Conservation (phyloP, 805 yeast genomes). For the Pichia californica region DNA sequence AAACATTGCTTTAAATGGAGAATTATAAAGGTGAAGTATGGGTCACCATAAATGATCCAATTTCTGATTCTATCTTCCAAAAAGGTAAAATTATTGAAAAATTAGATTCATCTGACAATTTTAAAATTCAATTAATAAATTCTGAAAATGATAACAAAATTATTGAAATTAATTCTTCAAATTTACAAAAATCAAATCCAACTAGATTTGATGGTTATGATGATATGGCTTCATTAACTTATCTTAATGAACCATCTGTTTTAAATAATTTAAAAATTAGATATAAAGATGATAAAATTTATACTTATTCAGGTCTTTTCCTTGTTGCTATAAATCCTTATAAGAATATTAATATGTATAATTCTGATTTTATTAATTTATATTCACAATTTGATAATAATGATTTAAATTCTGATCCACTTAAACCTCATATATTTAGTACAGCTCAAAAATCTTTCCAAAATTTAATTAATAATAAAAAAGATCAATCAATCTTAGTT, state of each 20-base stretch:
- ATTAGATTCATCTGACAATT: constrained; percentile 29
- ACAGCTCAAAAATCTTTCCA: constrained; percentile 82
- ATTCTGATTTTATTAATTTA: constrained; percentile 44
- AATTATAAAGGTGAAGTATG: constrained; percentile 58
- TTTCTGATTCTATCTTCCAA: constrained; percentile 46
- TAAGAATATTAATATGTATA: constrained; percentile 65
- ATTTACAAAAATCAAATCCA: constrained; percentile 73
- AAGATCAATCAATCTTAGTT: constrained; percentile 87
- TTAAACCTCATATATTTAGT: constrained; percentile 83
- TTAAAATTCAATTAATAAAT: constrained; percentile 29
- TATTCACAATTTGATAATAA: constrained; percentile 29
- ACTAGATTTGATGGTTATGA: constrained; percentile 82
- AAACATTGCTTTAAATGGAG: constrained; percentile 3
- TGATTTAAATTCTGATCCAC: constrained; percentile 4
- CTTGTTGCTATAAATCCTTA: constrained; percentile 95
- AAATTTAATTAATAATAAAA: constrained; percentile 57
- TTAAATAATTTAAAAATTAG: constrained; percentile 74
- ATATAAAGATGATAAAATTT: constrained; percentile 70
- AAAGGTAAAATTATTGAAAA: constrained; percentile 52
- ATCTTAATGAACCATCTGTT: constrained; percentile 93
- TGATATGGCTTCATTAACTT: constrained; percentile 94
- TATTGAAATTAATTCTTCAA: constrained; percentile 33
- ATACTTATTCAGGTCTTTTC: constrained; percentile 93
- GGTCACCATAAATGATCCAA: constrained; percentile 43
- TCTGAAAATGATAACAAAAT: constrained; percentile 28